Percentiles rank a stretch among this genome's conserved stretches.
Evolutionary conservation across 345 rosid genomes (phyloP).

Genomic region (Dimocarpus longan): DNA sequence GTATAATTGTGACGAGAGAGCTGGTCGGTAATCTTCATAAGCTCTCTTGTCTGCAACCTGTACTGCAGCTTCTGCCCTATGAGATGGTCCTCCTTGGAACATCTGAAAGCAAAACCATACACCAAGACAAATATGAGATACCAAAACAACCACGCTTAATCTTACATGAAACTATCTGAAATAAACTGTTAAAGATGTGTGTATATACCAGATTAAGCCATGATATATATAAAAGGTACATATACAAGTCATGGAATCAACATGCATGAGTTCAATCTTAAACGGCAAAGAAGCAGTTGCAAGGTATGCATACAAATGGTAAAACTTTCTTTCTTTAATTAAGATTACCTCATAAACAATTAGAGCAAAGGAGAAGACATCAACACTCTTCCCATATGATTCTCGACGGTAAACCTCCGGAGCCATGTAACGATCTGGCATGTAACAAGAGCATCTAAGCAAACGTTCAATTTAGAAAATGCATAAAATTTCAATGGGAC

Average conservation of each 20-base stretch:
- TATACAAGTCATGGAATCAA: background rate
- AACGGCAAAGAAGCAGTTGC: background rate
- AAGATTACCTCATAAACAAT: constrained; percentile 54
- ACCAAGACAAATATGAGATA: background rate
- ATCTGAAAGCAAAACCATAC: constrained; percentile 37
- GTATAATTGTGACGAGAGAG: constrained; percentile 46
- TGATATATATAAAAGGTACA: background rate
- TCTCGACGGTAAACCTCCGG: constrained; percentile 74
- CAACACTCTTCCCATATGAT: constrained; percentile 69
- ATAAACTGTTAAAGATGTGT: background rate
- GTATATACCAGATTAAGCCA: background rate
- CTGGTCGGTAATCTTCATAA: constrained; percentile 58
- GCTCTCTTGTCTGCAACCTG: constrained; percentile 70
- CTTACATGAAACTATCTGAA: background rate
- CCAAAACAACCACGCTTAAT: background rate
- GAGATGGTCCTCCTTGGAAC: constrained; percentile 59
- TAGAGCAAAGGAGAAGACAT: constrained; percentile 66
- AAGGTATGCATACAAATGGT: background rate
- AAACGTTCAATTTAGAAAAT: constrained; percentile 12
- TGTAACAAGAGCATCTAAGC: constrained; percentile 7
- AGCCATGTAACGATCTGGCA: constrained; percentile 71
- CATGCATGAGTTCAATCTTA: background rate
- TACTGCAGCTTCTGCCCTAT: constrained; percentile 44
- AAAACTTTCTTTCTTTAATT: background rate
- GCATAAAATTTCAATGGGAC: constrained; percentile 2